Evolutionary conservation across 768 basidiomycete species (phyloP), one percentile per base, ranked within the genome.

Genomic region (Podaxis mareebaensis): DNA sequence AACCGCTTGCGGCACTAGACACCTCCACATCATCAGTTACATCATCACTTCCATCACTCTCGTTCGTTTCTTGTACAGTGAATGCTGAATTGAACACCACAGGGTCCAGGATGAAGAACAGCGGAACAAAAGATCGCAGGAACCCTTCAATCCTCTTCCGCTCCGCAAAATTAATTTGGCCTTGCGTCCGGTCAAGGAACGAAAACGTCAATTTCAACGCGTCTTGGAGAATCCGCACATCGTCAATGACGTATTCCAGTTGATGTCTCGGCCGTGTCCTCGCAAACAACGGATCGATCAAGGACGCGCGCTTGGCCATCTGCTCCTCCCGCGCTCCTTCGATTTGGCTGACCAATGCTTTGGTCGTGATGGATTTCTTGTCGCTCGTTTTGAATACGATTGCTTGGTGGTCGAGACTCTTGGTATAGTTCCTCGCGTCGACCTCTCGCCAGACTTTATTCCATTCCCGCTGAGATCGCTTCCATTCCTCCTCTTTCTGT

Each of bases 401-500:
- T 8, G 89, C 92, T 73, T 96, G 94, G 70, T 96, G 93, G 72
- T 99, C 96, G 69, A 99, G 82, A 58, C 92, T 90, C 80, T 95
- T 95, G 76, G 88, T 85, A 71, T 92, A 98, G 76, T 99, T 99
- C 68, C 92, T 83, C 28, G 93, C 92, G 69, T 99, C 94, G 30
- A 96, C 93, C 77, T 97, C 96, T 56, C 96, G 80, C 97, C 97
- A 99, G 57, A 98, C 92, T 74, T 96, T 93, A 78, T 98, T 98
- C 97, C 97, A 99, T 76, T 97, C 97, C 58, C 95, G 77, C 73
- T 97, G 95, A 17, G 95, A 96, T 22, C 95, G 84, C 76, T 95
- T 97, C 97, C 97, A 99, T 73, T 99, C 96, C 65, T 95, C 95
- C 72, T 99, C 96, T 77, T 99, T 99, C 75, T 91, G 90, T 78